phyloP scores from a whole-genome alignment of 768 basidiomycete genomes.

The Filobasidium wieringae region DNA sequence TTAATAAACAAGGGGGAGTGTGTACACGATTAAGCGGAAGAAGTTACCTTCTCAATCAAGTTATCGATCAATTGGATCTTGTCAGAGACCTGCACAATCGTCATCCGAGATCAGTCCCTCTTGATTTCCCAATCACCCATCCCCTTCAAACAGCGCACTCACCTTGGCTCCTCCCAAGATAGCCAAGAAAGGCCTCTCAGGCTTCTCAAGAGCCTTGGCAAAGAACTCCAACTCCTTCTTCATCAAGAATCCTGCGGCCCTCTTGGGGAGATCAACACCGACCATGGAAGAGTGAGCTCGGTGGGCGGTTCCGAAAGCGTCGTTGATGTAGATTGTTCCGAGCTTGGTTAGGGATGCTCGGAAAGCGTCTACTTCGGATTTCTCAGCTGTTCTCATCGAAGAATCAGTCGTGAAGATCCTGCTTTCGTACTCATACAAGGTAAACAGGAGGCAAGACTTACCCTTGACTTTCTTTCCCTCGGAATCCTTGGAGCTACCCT shows the following conservation, averaged over 20 bases:
- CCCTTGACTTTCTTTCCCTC: constrained; percentile 89
- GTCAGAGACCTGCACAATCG: too few species aligned
- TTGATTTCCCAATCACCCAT: too few species aligned
- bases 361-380: constrained; percentile 67
- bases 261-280: constrained; percentile 78
- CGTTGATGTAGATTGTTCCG: constrained; percentile 95
- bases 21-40: too few species aligned
- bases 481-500: constrained; percentile 84
- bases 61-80: constrained; percentile 98
- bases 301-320: constrained; percentile 97
- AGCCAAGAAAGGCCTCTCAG: constrained; percentile 90
- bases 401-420: too few species aligned
- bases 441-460: constrained; percentile 12
- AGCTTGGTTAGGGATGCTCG: constrained; percentile 75
- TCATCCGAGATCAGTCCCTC: too few species aligned
- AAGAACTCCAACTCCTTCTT: constrained; percentile 99
- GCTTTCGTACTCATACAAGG: neutral
- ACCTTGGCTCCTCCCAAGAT: constrained; percentile 98
- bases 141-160: too few species aligned
- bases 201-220: constrained; percentile 89
- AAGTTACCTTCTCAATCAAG: constrained; percentile 92
- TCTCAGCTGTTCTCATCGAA: constrained; percentile 58
- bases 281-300: constrained; percentile 99
- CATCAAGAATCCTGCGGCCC: constrained; percentile 91
- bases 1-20: too few species aligned